A percentile compares a stretch with the other conserved stretches of the same genome.
phyloP scores from a whole-genome alignment of 306 rosid species.

The Coriaria nepalensis region DNA sequence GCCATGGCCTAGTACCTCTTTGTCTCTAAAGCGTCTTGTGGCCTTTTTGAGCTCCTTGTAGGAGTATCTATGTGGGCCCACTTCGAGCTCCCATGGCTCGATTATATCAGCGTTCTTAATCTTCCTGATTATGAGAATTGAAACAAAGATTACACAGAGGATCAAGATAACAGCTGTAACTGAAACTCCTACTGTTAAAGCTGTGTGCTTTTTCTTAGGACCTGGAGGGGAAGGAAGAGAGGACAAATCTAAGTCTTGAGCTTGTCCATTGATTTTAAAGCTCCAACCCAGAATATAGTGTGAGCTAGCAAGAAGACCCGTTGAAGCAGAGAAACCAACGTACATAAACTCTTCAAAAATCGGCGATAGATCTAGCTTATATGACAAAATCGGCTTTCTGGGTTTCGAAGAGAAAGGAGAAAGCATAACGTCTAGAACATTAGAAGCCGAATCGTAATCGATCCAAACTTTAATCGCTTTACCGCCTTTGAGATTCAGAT shows the following conservation, averaged over 20 bases:
- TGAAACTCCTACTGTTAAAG: conserved; percentile 27
- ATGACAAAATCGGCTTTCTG: conserved; percentile 36
- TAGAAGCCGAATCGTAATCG: conserved; percentile 44
- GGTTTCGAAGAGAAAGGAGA: conserved; percentile 55
- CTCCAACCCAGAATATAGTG: conserved; percentile 85
- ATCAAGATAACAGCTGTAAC: conserved; percentile 17
- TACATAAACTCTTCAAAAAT: conserved; percentile 46
- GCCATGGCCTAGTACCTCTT: conserved; percentile 58
- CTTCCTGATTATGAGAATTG: conserved; percentile 31
- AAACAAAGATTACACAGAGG: conserved; percentile 14
- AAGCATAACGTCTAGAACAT: conserved; percentile 31
- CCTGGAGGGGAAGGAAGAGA: conserved; percentile 49
- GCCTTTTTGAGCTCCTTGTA: conserved; percentile 72
- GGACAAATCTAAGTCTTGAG: conserved; percentile 41
- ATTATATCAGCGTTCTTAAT: conserved; percentile 51
- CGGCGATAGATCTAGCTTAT: conserved; percentile 38
- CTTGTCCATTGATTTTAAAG: conserved; percentile 48
- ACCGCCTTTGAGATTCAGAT: conserved; percentile 44
- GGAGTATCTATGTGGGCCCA: conserved; percentile 81
- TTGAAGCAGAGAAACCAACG: conserved; percentile 82
- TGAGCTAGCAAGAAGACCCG: conserved; percentile 86
- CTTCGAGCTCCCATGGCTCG: conserved; percentile 68
- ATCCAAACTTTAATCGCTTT: conserved; percentile 55
- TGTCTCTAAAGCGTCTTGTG: conserved; percentile 49
- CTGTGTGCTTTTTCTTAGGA: conserved; percentile 39